Conservation (phyloP, 1,284 basidiomycete species). For the Rhizoctonia solani region DNA sequence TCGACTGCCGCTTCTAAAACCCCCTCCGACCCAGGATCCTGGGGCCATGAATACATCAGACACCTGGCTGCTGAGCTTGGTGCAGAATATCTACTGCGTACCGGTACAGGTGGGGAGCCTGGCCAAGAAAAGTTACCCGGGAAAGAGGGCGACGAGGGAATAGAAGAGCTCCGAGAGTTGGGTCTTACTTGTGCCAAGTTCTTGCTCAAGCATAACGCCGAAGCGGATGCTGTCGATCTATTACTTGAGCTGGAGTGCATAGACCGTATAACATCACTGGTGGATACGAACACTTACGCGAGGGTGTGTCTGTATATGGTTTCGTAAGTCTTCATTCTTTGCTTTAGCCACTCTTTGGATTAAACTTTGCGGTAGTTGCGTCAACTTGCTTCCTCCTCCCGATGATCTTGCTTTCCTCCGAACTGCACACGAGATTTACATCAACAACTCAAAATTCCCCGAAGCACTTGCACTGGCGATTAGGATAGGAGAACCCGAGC, state of each 20-base stretch:
- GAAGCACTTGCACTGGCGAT: constrained; percentile 91
- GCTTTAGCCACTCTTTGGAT: background rate
- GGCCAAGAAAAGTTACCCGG: constrained; percentile 19
- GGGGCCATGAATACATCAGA: constrained; percentile 99
- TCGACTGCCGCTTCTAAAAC: constrained; percentile 70
- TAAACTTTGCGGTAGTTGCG: constrained; percentile 61
- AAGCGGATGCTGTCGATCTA: constrained; percentile 97
- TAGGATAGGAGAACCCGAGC: constrained; percentile 78
- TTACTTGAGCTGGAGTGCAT: constrained; percentile 95
- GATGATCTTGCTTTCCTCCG: constrained; percentile 91
- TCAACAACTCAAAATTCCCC: constrained; percentile 85
- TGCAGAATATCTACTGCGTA: constrained; percentile 80
- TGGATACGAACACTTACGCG: constrained; percentile 87
- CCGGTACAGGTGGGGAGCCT: constrained; percentile 38
- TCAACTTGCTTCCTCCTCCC: constrained; percentile 89
- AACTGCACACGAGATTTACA: constrained; percentile 89
- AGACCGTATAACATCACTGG: constrained; percentile 71
- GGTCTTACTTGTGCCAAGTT: constrained; percentile 90
- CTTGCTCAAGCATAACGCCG: constrained; percentile 92
- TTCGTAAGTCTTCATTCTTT: constrained; percentile 57
- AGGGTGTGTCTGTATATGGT: constrained; percentile 99
- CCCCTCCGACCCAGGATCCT: constrained; percentile 86
- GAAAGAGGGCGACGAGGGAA: constrained; percentile 52
- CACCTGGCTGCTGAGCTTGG: constrained; percentile 97
- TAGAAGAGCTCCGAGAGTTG: constrained; percentile 74